phyloP scores from a whole-genome alignment of 2,329 filamentous ascomycete genomes.

The Aspergillus fructus region DNA sequence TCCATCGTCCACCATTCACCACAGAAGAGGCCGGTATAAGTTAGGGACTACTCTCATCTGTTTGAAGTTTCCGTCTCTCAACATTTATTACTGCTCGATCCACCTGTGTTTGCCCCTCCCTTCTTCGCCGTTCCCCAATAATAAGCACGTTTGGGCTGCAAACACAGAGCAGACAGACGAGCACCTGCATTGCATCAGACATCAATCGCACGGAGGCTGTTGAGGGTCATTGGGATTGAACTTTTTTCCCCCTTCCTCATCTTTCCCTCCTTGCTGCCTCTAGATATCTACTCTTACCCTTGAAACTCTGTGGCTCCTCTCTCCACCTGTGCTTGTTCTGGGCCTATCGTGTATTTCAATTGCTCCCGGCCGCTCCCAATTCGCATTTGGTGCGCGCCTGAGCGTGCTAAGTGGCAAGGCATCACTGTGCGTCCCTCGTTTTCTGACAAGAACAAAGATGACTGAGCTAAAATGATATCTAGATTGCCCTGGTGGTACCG shows the following conservation, averaged over 20 bases:
- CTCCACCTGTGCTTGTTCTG: not conserved
- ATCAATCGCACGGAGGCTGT: not conserved
- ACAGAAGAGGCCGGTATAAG: slow-evolving; percentile 13
- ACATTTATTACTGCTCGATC: slow-evolving; percentile 8
- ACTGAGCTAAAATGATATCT: slow-evolving; percentile 6
- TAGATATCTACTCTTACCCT: not conserved
- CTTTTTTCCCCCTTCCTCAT: not conserved
- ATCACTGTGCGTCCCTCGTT: not conserved
- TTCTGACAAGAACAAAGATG: not conserved
- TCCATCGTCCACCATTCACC: not conserved
- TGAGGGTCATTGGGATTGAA: not conserved
- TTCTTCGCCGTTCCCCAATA: slow-evolving; percentile 4
- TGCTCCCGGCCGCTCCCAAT: not conserved
- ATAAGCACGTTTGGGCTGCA: slow-evolving; percentile 13
- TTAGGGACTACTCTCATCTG: slow-evolving; percentile 5
- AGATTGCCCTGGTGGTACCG: slow-evolving; percentile 17
- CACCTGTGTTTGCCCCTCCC: slow-evolving; percentile 8
- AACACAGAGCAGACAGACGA: slow-evolving; percentile 3
- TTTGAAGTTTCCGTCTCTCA: slow-evolving; percentile 6
- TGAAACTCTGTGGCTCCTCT: not conserved
- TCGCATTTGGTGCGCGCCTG: not conserved
- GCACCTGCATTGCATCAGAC: slow-evolving; percentile 7
- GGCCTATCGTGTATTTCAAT: not conserved
- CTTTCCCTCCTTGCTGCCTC: not conserved
- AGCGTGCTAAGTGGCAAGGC: not conserved